Evolutionary conservation across 2,329 filamentous ascomycete species (phyloP), one percentile per base, ranked within the genome.

Genomic region (Lasiodiplodia theobromae): DNA sequence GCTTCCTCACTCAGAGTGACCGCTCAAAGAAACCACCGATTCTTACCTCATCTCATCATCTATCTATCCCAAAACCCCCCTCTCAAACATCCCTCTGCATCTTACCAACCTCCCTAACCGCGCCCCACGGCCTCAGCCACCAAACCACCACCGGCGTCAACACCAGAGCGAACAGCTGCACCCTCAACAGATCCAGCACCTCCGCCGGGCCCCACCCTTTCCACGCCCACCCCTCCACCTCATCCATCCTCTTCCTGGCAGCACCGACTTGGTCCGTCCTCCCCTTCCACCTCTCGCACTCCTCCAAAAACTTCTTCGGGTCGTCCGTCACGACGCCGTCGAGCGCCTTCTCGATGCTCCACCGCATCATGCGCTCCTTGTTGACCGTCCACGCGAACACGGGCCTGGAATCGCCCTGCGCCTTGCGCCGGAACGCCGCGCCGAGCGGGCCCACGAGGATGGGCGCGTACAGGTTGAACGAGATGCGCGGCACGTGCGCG

Each of bases 331-430:
- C 89, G 4, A 97, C 91, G 0, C 92, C 94, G 73, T 97, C 92
- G 1, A 97, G 82, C 3, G 79, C 77, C 52, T 86, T 81, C 34
- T 84, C 79, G 40, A 97, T 88, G 71, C 88, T 86, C 93, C 93
- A 97, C 73, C 89, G 86, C 94, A 98, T 97, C 80, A 89, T 87
- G 62, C 85, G 83, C 71, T 88, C 86, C 16, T 91, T 86, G 77
- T 98, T 97, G 63, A 97, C 92, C 0, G 94, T 97, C 95, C 95
- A 98, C 0, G 89, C 86, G 73, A 91, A 90, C 4, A 97, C 82
- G 4, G 86, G 85, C 25, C 91, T 86, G 18, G 84, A 81, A 1
- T 83, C 81, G 58, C 81, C 77, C 70, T 85, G 85, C 31, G 88
- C 87, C 67, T 90, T 86, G 14, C 83, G 82, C 18, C 94, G 79